Percentiles rank a stretch among this genome's conserved stretches.
Conservation (phyloP, 176 grass and related monocot species). For the Zoysia japonica region DNA sequence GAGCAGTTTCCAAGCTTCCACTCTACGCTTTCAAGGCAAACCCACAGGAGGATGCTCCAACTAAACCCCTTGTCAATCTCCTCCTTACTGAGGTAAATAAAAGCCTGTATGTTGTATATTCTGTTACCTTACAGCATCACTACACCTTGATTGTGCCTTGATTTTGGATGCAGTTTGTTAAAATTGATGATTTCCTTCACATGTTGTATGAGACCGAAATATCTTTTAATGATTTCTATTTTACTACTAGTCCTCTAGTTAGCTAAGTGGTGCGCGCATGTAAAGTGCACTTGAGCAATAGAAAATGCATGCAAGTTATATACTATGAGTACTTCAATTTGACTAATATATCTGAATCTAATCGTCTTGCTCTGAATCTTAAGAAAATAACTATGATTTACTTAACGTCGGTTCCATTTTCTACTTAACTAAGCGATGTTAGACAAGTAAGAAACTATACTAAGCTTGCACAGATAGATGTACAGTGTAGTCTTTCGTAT, state of each 20-base stretch:
- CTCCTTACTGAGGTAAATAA: constrained; percentile 78
- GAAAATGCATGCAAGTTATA: not conserved
- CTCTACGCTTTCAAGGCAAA: constrained; percentile 69
- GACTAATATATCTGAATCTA: not conserved
- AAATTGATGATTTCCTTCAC: not conserved
- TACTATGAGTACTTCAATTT: not conserved
- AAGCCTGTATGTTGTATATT: not conserved
- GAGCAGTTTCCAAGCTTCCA: constrained; percentile 80
- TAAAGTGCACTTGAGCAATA: not conserved
- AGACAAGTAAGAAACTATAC: not conserved
- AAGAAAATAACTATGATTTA: not conserved
- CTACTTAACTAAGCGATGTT: not conserved
- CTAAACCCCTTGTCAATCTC: constrained; percentile 69
- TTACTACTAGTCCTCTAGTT: not conserved
- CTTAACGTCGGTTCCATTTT: not conserved
- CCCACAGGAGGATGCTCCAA: constrained; percentile 26
- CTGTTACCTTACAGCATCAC: not conserved
- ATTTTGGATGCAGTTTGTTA: not conserved
- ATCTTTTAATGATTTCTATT: not conserved
- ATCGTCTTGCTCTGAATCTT: not conserved
- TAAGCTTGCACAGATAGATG: not conserved
- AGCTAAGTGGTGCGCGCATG: not conserved
- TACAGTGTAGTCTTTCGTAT: not conserved
- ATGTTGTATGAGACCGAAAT: not conserved
- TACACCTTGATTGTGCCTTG: not conserved